phyloP scores from a whole-genome alignment of 805 yeast genomes.

The Cyberlindnera galapagoensis region DNA sequence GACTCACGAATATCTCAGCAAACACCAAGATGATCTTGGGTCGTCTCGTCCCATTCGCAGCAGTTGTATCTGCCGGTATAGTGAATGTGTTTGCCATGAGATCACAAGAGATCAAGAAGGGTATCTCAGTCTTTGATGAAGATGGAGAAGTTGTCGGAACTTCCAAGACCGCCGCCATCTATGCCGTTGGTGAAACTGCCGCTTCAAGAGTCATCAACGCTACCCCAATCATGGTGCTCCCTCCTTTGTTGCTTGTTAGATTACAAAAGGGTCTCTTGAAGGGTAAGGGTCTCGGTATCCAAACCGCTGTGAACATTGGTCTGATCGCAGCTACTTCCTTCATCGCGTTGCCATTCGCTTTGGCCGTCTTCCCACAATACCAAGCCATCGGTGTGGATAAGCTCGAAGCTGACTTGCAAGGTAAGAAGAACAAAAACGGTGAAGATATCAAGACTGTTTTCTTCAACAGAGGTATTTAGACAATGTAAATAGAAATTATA shows the following conservation, averaged over 20 bases:
- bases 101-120: slow-evolving; percentile 84
- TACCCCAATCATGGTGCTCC: slow-evolving; percentile 95
- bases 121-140: slow-evolving; percentile 64
- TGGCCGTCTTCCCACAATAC: slow-evolving; percentile 93
- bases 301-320: slow-evolving; percentile 74
- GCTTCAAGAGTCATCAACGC: slow-evolving; percentile 92
- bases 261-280: slow-evolving; percentile 66
- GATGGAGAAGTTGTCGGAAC: slow-evolving; percentile 63
- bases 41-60: slow-evolving; percentile 95
- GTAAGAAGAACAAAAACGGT: slow-evolving; percentile 58
- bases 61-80: slow-evolving; percentile 95
- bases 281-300: slow-evolving; percentile 59
- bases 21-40: slow-evolving; percentile 65
- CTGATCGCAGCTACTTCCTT: slow-evolving; percentile 81
- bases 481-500: too few relatives aligned
- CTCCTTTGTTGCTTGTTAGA: slow-evolving; percentile 77
- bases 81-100: slow-evolving; percentile 97
- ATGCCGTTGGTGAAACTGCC: slow-evolving; percentile 97
- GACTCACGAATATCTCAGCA: slow-evolving; percentile 63
- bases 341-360: slow-evolving; percentile 86
- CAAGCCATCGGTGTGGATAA: slow-evolving; percentile 50
- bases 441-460: slow-evolving; percentile 51
- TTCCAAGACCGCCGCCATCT: slow-evolving; percentile 80
- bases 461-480: slow-evolving; percentile 89
- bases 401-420: slow-evolving; percentile 60